Evolutionary conservation across 495 filamentous ascomycete species (phyloP).

Genomic region (Chaetomium cochliodes): DNA sequence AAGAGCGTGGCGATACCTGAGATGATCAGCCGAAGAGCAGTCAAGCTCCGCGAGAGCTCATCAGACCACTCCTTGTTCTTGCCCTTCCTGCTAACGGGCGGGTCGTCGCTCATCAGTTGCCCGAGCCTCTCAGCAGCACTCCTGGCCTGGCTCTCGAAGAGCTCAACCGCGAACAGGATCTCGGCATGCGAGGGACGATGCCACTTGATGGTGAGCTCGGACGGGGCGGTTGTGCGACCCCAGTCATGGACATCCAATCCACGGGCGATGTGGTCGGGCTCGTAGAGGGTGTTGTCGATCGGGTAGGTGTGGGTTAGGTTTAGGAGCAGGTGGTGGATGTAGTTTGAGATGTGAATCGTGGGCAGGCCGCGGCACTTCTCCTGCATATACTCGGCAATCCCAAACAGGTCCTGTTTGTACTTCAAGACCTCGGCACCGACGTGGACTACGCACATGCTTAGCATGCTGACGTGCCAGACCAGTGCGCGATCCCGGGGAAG

Average conservation of each 20-base stretch:
- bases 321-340: constrained; percentile 96
- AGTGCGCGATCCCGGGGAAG: constrained; percentile 87
- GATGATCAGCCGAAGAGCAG: constrained; percentile 78
- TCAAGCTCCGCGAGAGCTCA: constrained; percentile 85
- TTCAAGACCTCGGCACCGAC: constrained; percentile 85
- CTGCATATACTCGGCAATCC: constrained; percentile 94
- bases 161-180: constrained; percentile 80
- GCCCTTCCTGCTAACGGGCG: constrained; percentile 86
- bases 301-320: constrained; percentile 94
- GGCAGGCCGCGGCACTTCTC: constrained; percentile 89
- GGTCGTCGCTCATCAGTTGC: constrained; percentile 73
- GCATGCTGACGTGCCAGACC: constrained; percentile 95
- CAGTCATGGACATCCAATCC: constrained; percentile 67
- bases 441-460: constrained; percentile 98
- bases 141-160: constrained; percentile 78
- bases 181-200: constrained; percentile 78
- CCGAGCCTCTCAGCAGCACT: constrained; percentile 57
- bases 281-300: constrained; percentile 80
- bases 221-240: constrained; percentile 68
- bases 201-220: constrained; percentile 82
- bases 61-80: constrained; percentile 98
- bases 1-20: constrained; percentile 88
- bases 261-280: constrained; percentile 57
- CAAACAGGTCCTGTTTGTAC: constrained; percentile 83
- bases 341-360: constrained; percentile 94